phyloP scores from a whole-genome alignment of 495 filamentous ascomycete species.

The Lineolata rhizophorae region DNA sequence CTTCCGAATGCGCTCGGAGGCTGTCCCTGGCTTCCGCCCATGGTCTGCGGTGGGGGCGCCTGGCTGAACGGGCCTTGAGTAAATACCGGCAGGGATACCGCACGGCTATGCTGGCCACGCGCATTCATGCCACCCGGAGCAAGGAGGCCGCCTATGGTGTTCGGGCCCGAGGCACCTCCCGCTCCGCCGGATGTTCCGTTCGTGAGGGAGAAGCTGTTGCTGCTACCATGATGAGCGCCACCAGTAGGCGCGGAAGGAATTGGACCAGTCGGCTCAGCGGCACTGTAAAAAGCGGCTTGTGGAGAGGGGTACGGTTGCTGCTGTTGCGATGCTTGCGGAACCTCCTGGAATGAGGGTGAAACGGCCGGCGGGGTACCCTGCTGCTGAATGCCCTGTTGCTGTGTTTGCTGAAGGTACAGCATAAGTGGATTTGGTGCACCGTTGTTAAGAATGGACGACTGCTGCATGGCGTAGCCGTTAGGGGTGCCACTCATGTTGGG shows the following conservation, averaged over 20 bases:
- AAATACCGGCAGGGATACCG: conserved; percentile 63
- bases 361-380: conserved; percentile 26
- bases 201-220: conserved; percentile 31
- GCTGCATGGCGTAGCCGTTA: conserved; percentile 25
- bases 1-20: too few species aligned
- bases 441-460: conserved; percentile 45
- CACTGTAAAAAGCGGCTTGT: conserved; percentile 37
- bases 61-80: conserved; percentile 30
- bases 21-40: too few species aligned
- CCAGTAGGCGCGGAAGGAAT: conserved; percentile 16
- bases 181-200: conserved; percentile 20
- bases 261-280: conserved; percentile 25
- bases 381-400: conserved; percentile 28
- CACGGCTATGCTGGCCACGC: conserved; percentile 57
- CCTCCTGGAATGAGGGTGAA: conserved; percentile 20
- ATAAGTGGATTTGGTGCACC: conserved; percentile 73
- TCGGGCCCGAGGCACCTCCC: conserved; percentile 26
- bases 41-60: conserved; percentile 16
- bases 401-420: conserved; percentile 59
- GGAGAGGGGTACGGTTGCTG: conserved; percentile 38
- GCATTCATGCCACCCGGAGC: conserved; percentile 43
- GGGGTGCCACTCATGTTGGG: too few species aligned
- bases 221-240: conserved; percentile 29
- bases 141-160: conserved; percentile 50
- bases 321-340: conserved; percentile 37